Conservation (phyloP, 805 yeast genomes). For the Kurtzmaniella cleridarum region DNA sequence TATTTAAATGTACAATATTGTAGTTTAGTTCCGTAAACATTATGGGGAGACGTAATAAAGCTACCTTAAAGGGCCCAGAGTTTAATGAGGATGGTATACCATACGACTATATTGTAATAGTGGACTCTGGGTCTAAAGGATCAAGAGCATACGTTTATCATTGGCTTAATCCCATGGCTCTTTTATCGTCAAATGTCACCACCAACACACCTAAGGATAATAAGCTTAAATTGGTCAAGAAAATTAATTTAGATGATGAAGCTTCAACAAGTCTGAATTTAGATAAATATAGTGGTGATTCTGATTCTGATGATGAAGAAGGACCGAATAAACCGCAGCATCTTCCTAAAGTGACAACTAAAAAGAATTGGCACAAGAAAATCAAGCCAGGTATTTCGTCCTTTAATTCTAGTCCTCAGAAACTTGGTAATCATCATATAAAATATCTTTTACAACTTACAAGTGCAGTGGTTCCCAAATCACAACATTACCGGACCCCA, state of each 20-base stretch:
- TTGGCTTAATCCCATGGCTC: slow-evolving; percentile 42
- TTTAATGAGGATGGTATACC: slow-evolving; percentile 41
- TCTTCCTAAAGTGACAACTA: slow-evolving; percentile 28
- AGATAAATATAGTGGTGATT: slow-evolving; percentile 1
- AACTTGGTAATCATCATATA: slow-evolving; percentile 49
- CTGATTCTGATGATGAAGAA: slow-evolving; percentile 1
- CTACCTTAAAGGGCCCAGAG: slow-evolving; percentile 24
- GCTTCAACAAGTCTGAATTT: slow-evolving; percentile 2
- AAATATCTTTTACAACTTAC: slow-evolving; percentile 45
- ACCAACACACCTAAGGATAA: slow-evolving; percentile 5
- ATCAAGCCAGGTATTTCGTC: slow-evolving; percentile 56
- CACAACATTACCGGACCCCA: slow-evolving; percentile 60
- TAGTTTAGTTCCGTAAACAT: too few relatives aligned
- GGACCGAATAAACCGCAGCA: slow-evolving; percentile 3
- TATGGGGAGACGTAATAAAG: slow-evolving; percentile 4
- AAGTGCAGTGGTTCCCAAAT: slow-evolving; percentile 48
- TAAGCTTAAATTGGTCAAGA: slow-evolving; percentile 9
- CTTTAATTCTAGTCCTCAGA: slow-evolving; percentile 42
- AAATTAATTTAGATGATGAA: slow-evolving; percentile 5
- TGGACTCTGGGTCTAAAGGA: slow-evolving; percentile 66
- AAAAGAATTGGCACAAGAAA: slow-evolving; percentile 45
- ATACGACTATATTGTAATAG: slow-evolving; percentile 53
- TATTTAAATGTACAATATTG: too few relatives aligned
- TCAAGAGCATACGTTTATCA: slow-evolving; percentile 56
- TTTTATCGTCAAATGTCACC: slow-evolving; percentile 15